phyloP scores from a whole-genome alignment of 192 early-diverging fungal species.

The Chytriomyces sp. region DNA sequence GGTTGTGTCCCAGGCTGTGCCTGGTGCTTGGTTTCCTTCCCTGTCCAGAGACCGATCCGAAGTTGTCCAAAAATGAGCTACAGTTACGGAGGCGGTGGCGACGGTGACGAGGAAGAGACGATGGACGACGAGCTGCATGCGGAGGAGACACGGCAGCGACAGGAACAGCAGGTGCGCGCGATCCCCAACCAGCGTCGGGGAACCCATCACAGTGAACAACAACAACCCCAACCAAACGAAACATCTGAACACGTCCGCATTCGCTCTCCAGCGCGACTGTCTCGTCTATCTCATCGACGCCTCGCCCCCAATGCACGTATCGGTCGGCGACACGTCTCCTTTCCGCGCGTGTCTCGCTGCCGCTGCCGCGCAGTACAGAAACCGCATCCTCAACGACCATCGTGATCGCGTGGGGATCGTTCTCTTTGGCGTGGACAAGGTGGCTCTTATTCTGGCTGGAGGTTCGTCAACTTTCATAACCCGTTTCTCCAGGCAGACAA shows the following conservation, averaged over 20 bases:
- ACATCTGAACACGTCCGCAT: too few species aligned
- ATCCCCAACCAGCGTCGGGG: background rate
- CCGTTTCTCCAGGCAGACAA: conserved; percentile 43
- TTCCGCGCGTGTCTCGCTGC: conserved; percentile 26
- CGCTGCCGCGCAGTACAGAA: conserved; percentile 19
- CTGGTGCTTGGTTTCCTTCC: too few species aligned
- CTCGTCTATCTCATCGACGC: conserved; percentile 31
- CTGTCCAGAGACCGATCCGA: too few species aligned
- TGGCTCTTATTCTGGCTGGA: background rate
- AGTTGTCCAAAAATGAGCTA: background rate
- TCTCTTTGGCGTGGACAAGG: conserved; percentile 9
- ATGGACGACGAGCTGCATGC: conserved; percentile 14
- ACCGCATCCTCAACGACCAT: conserved; percentile 28
- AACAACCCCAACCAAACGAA: too few species aligned
- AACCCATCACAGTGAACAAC: background rate
- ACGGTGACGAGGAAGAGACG: conserved; percentile 10
- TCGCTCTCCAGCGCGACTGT: conserved; percentile 27
- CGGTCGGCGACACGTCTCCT: conserved; percentile 19
- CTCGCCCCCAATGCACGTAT: conserved; percentile 34
- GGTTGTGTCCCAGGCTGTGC: too few species aligned
- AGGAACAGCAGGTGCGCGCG: conserved; percentile 15
- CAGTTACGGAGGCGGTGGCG: background rate
- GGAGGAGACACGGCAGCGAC: conserved; percentile 12
- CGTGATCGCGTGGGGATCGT: conserved; percentile 12
- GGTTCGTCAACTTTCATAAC: background rate